Conservation (phyloP, 345 rosid genomes). For the Rubroshorea leprosula region DNA sequence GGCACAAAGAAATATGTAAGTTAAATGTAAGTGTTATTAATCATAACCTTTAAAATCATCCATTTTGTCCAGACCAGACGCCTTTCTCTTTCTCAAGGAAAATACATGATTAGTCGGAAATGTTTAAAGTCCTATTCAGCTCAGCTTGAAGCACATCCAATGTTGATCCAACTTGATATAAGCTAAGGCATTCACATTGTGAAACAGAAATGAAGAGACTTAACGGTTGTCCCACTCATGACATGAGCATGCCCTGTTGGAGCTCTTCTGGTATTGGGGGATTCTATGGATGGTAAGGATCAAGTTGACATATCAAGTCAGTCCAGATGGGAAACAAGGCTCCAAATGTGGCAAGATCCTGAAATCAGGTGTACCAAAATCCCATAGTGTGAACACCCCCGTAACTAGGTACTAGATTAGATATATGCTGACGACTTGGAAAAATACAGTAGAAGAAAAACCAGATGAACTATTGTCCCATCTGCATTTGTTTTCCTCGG, state of each 20-base stretch:
- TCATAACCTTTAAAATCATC: not conserved
- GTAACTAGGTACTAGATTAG: no score
- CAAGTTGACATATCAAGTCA: not conserved
- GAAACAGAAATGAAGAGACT: no score
- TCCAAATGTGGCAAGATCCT: constrained; percentile 14
- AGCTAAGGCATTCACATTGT: not conserved
- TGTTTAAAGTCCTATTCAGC: not conserved
- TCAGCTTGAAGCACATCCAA: not conserved
- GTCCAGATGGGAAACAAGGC: constrained; percentile 4
- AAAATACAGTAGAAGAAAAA: not conserved
- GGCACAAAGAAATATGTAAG: no score
- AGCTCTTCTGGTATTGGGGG: no score
- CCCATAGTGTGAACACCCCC: not conserved
- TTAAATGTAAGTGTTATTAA: no score
- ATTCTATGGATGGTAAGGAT: not conserved
- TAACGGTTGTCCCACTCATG: no score
- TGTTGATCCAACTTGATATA: no score
- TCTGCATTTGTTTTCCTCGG: constrained; percentile 1
- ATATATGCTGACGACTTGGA: not conserved
- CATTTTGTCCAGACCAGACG: not conserved
- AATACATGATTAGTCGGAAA: not conserved
- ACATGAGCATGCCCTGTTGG: no score
- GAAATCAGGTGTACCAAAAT: constrained; percentile 5
- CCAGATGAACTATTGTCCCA: constrained; percentile 10
- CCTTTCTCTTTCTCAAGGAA: not conserved